A percentile compares a stretch with the other conserved stretches of the same genome.
Conservation (phyloP, 176 grass and related monocot species). For the Tillandsia fasciculata region DNA sequence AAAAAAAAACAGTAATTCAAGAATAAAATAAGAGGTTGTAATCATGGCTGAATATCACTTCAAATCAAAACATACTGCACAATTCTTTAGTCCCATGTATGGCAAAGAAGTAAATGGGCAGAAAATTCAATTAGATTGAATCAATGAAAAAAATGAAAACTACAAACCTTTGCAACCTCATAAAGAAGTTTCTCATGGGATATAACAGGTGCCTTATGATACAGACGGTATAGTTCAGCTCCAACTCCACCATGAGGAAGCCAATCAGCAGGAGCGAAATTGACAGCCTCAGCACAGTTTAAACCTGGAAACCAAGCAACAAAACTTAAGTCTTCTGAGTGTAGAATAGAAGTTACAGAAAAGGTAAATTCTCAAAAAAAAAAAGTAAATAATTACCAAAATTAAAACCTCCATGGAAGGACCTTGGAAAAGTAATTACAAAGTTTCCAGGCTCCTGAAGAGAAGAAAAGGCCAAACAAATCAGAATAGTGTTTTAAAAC, state of each 20-base stretch:
- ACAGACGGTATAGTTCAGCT: constrained; percentile 67
- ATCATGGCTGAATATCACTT: too few relatives aligned
- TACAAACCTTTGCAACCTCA: constrained; percentile 54
- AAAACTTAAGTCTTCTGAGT: background rate
- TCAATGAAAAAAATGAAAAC: background rate
- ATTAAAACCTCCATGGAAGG: constrained; percentile 95
- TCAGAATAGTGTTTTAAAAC: background rate
- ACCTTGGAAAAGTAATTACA: constrained; percentile 95
- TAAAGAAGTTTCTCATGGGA: constrained; percentile 89
- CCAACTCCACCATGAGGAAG: constrained; percentile 81
- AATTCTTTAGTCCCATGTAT: background rate
- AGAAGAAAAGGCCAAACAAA: constrained; percentile 14
- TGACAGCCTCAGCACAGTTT: constrained; percentile 94
- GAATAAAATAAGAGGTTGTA: background rate
- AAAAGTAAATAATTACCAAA: constrained; percentile 43
- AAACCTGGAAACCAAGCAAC: constrained; percentile 42
- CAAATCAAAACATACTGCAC: too few relatives aligned
- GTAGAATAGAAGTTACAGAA: constrained; percentile 7
- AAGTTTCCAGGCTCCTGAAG: constrained; percentile 91
- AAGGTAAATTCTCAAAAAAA: constrained; percentile 6
- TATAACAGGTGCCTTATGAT: constrained; percentile 71
- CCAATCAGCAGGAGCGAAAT: constrained; percentile 94
- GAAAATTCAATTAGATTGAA: background rate
- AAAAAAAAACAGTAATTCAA: background rate
- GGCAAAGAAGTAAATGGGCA: background rate